These are phyloP conservation scores for Kazachstania taianensis DNA, from an alignment of 805 yeast genomes.

Conservation along the genomic window DNA sequence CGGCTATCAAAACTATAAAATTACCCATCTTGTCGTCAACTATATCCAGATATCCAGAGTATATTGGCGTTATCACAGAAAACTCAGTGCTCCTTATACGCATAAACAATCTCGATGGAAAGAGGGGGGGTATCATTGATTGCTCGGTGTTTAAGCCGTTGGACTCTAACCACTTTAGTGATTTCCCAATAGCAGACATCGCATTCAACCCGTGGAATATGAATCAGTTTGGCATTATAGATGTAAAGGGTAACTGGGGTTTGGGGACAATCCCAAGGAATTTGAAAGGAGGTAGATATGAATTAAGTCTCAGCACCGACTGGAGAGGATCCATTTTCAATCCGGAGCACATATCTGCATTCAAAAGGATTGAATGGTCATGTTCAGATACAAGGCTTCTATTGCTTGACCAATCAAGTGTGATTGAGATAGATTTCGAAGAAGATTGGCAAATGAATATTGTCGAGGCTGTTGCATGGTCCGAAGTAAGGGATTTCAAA, in stretches of 20 bases:
- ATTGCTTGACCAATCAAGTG: constrained; percentile 35
- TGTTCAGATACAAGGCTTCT: constrained; percentile 23
- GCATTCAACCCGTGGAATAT: constrained; percentile 36
- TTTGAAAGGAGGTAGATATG: constrained; percentile 6
- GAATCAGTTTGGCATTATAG: constrained; percentile 35
- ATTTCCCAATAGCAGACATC: constrained; percentile 36
- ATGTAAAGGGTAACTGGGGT: constrained; percentile 44
- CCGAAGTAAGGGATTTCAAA: constrained; percentile 38
- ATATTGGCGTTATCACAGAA: constrained; percentile 33
- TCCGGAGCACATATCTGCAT: constrained; percentile 43
- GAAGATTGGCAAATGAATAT: constrained; percentile 28
- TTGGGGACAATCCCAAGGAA: constrained; percentile 27
- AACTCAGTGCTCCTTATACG: constrained; percentile 28
- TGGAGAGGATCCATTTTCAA: constrained; percentile 30
- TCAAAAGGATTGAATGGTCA: constrained; percentile 45
- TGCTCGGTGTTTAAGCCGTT: constrained; percentile 19
- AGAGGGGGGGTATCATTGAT: constrained; percentile 7
- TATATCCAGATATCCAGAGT: constrained; percentile 19
- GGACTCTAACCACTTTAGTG: constrained; percentile 18
- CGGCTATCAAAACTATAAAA: constrained; percentile 35
- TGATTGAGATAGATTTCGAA: constrained; percentile 28
- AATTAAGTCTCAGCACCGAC: constrained; percentile 9
- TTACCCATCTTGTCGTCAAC: constrained; percentile 21
- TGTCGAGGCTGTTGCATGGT: constrained; percentile 45
- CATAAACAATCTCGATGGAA: constrained; percentile 14